Evolutionary conservation across 2,329 filamentous ascomycete species (phyloP).

Genomic region (Apiospora arundinis): DNA sequence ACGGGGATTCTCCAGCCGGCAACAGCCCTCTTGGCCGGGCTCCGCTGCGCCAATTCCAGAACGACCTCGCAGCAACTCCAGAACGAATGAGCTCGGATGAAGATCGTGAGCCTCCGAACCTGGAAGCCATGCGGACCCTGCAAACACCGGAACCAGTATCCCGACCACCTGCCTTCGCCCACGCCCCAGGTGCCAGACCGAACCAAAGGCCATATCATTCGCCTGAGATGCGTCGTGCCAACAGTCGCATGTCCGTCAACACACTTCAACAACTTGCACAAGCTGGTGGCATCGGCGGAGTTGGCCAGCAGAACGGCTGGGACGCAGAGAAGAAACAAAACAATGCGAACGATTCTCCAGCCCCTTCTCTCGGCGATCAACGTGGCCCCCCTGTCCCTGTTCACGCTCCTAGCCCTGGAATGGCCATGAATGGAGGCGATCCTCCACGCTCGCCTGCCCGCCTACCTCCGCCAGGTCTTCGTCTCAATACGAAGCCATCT

Average conservation of each 20-base stretch:
- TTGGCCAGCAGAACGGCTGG: slow-evolving; percentile 40
- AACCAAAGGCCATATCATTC: slow-evolving; percentile 74
- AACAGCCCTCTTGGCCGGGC: slow-evolving; percentile 42
- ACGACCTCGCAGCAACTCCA: slow-evolving; percentile 53
- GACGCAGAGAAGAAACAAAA: slow-evolving; percentile 39
- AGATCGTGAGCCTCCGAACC: slow-evolving; percentile 55
- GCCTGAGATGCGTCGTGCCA: slow-evolving; percentile 79
- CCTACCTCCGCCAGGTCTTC: slow-evolving; percentile 48
- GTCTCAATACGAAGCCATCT: slow-evolving; percentile 49
- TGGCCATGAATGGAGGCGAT: slow-evolving; percentile 58
- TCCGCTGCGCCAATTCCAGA: slow-evolving; percentile 46
- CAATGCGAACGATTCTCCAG: slow-evolving; percentile 42
- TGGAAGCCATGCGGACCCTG: slow-evolving; percentile 61
- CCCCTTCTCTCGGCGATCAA: slow-evolving; percentile 42
- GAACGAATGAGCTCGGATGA: slow-evolving; percentile 65
- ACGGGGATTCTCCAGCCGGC: slow-evolving; percentile 32
- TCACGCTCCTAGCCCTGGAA: slow-evolving; percentile 56
- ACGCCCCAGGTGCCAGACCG: slow-evolving; percentile 75
- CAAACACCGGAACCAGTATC: slow-evolving; percentile 78
- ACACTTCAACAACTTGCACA: slow-evolving; percentile 83
- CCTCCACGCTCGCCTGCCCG: slow-evolving; percentile 43
- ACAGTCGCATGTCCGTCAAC: slow-evolving; percentile 80
- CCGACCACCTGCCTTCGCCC: slow-evolving; percentile 79
- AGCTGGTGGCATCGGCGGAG: slow-evolving; percentile 61
- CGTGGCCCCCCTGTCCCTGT: slow-evolving; percentile 55